These are phyloP conservation scores for Chlorella variabilis DNA, from an alignment of 163 green algal genomes.

Conservation along the genomic window DNA sequence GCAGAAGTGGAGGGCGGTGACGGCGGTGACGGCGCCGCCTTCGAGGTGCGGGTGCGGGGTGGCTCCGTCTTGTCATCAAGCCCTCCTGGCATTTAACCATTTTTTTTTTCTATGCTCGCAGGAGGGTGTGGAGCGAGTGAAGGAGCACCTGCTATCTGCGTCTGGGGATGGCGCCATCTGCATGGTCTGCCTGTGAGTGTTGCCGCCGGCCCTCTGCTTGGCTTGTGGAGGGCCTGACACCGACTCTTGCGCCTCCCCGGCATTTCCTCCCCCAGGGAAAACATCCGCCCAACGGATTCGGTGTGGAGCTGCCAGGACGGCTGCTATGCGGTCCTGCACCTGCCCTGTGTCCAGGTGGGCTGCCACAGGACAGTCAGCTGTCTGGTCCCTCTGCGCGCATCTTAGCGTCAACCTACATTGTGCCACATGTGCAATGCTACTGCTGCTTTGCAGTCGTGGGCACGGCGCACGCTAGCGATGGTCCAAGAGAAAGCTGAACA, in stretches of 20 bases:
- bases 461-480: constrained; percentile 24
- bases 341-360: constrained; percentile 80
- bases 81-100: no score
- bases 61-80: no score
- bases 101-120: no score
- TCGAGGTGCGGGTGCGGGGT: constrained; percentile 30
- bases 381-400: no score
- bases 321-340: constrained; percentile 76
- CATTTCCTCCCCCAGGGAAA: no score
- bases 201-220: no score
- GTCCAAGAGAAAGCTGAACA: constrained; percentile 8
- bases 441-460: constrained; percentile 19
- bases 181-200: constrained; percentile 44
- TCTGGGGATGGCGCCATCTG: constrained; percentile 57
- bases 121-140: constrained; percentile 59
- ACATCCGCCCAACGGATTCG: constrained; percentile 57
- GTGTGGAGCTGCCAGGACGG: constrained; percentile 71
- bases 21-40: not conserved
- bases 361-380: no score
- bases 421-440: no score
- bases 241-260: no score
- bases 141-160: constrained; percentile 55
- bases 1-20: not conserved
- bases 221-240: no score
- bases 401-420: no score